Conservation (phyloP, 192 early-diverging fungal species). For the Lobosporangium transversale region DNA sequence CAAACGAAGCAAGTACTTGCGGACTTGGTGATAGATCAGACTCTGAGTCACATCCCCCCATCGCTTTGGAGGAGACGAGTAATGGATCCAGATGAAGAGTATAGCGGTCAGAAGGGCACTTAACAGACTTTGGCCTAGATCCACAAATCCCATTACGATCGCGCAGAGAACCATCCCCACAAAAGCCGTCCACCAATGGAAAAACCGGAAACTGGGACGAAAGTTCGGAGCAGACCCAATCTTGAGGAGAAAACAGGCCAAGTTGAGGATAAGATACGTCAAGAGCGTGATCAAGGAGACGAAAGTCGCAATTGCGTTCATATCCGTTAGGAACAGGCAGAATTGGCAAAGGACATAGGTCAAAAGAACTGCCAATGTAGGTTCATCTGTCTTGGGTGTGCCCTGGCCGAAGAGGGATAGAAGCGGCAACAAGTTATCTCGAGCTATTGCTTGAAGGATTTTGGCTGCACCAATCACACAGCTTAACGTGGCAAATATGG, state of each 20-base stretch:
- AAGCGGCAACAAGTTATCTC: conserved; percentile 69
- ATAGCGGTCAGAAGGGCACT: conserved; percentile 61
- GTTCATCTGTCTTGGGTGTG: conserved; percentile 54
- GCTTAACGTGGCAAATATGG: conserved; percentile 70
- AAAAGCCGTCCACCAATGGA: conserved; percentile 70
- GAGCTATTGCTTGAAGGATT: conserved; percentile 73
- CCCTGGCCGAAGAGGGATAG: conserved; percentile 50
- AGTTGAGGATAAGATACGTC: conserved; percentile 70
- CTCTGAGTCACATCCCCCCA: conserved; percentile 79
- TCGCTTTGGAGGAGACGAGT: conserved; percentile 70
- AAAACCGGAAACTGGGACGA: conserved; percentile 74
- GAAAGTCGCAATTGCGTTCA: conserved; percentile 72
- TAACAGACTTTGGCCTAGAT: conserved; percentile 57
- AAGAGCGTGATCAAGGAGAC: conserved; percentile 73
- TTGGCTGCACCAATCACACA: conserved; percentile 69
- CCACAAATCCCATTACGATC: conserved; percentile 65
- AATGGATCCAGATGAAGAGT: conserved; percentile 73
- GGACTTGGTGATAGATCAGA: conserved; percentile 78
- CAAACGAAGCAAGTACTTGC: conserved; percentile 73
- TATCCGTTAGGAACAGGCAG: conserved; percentile 65
- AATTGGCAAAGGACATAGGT: conserved; percentile 65
- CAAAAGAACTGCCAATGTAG: conserved; percentile 47
- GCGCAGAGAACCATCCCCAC: conserved; percentile 64
- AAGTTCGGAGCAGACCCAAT: conserved; percentile 74
- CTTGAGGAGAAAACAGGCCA: conserved; percentile 73